Conservation (phyloP, 1,139 yeast genomes). For the Debaryomyces fabryi region DNA sequence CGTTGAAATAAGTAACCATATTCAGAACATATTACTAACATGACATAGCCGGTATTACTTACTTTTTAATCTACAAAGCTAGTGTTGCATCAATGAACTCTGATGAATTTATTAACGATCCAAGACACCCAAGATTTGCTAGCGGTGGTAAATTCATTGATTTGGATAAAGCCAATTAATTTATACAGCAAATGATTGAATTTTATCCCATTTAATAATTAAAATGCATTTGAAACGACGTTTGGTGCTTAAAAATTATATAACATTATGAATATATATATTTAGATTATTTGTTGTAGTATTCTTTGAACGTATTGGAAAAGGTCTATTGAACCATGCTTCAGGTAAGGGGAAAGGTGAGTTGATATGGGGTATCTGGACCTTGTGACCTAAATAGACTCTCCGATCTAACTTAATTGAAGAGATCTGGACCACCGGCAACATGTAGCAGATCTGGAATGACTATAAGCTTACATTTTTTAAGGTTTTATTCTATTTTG, state of each 20-base stretch:
- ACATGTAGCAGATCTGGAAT: too few relatives aligned
- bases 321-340: neutral
- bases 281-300: conserved; percentile 3
- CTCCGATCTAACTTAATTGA: too few relatives aligned
- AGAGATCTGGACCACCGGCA: too few relatives aligned
- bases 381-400: too few relatives aligned
- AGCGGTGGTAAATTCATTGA: conserved; percentile 55
- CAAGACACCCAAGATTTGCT: conserved; percentile 58
- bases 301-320: neutral
- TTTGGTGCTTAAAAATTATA: conserved; percentile 6
- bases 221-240: conserved; percentile 3
- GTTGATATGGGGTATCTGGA: neutral
- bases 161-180: conserved; percentile 41
- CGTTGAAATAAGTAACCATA: neutral
- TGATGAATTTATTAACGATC: conserved; percentile 54
- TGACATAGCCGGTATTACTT: conserved; percentile 44
- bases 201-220: neutral
- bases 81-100: conserved; percentile 49
- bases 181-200: neutral
- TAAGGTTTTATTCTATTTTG: too few relatives aligned
- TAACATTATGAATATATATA: conserved; percentile 8
- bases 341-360: neutral
- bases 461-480: too few relatives aligned
- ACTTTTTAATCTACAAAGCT: conserved; percentile 47
- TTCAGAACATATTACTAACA: conserved; percentile 19